Percentiles rank a stretch among this genome's conserved stretches.
phyloP scores from a whole-genome alignment of 495 filamentous ascomycete species.

The Hypoxylon fuscum region DNA sequence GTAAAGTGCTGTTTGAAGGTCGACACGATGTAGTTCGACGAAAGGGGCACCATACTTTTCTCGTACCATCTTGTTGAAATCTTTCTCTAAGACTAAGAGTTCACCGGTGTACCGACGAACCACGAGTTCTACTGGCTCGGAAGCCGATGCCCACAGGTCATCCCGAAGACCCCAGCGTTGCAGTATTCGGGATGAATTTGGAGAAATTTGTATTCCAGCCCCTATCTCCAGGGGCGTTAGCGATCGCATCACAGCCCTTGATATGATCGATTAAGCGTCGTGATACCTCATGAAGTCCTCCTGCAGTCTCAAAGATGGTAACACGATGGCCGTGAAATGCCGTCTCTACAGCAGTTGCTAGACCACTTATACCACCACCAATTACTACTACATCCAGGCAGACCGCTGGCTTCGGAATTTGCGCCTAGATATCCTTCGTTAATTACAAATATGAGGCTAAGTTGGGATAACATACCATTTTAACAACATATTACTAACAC shows the following conservation, averaged over 20 bases:
- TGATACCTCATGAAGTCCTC: conserved; percentile 42
- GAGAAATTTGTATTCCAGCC: conserved; percentile 57
- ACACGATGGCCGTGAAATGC: conserved; percentile 41
- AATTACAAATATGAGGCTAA: neutral
- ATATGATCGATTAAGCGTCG: neutral
- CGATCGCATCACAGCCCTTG: neutral
- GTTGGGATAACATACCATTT: too few species aligned
- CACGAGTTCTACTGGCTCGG: conserved; percentile 31
- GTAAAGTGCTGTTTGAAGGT: conserved; percentile 53
- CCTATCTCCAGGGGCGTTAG: conserved; percentile 45
- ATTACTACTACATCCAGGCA: conserved; percentile 61
- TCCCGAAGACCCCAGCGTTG: conserved; percentile 57
- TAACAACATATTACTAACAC: too few species aligned
- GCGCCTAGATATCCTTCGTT: conserved; percentile 1
- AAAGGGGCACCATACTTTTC: conserved; percentile 51
- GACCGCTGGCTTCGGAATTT: neutral
- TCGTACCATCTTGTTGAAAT: conserved; percentile 43
- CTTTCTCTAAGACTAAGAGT: conserved; percentile 41
- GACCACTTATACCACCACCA: conserved; percentile 67
- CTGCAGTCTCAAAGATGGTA: conserved; percentile 39
- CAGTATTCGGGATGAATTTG: conserved; percentile 57
- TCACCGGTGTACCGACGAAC: conserved; percentile 49
- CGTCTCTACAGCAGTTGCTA: conserved; percentile 60
- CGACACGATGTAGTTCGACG: conserved; percentile 55
- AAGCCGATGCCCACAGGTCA: conserved; percentile 46